Evolutionary conservation across 2,329 filamentous ascomycete species (phyloP), one percentile per base, ranked within the genome.

Genomic region (Microcera coccophila): DNA sequence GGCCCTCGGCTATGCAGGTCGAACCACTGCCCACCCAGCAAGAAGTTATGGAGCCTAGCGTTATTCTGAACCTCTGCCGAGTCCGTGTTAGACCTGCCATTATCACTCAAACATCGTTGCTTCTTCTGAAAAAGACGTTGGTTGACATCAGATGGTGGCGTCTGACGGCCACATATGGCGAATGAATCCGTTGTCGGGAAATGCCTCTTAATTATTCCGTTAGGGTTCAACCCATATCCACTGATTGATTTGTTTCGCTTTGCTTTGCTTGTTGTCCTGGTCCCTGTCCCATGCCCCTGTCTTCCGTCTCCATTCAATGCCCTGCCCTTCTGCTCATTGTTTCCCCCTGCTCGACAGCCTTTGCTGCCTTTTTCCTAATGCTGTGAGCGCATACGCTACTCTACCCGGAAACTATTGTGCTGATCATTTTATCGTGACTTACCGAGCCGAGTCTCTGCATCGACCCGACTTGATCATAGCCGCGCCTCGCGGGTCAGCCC

Each of bases 1-100:
- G 62, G 50, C 63, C 63, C 60, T 66, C 64, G 62, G 63, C 50
- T 66, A 66, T 67, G 64, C 64, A 66, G 54, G 59, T 57, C 57
- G 57, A 58, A 56, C 53, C 54, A 55, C 47, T 57, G 48, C 50
- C 43, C 50, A 48, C 48, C 17, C n/a, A n/a, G n/a, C n/a, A n/a
- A n/a, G n/a, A n/a, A n/a, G n/a, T n/a, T n/a, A n/a, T n/a, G n/a
- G n/a, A n/a, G n/a, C n/a, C n/a, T n/a, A n/a, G n/a, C n/a, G n/a
- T n/a, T n/a, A n/a, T n/a, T n/a, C n/a, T n/a, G n/a, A n/a, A n/a
- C n/a, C n/a, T n/a, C n/a, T n/a, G n/a, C n/a, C n/a, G n/a, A n/a
- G n/a, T n/a, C n/a, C n/a, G n/a, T n/a, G n/a, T n/a, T n/a, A n/a
- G n/a, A n/a, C n/a, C n/a, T n/a, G n/a, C n/a, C n/a, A n/a, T n/a